A percentile compares a stretch with the other conserved stretches of the same genome.
Evolutionary conservation across 805 yeast species (phyloP).

Genomic region (Cyberlindnera galapagoensis): DNA sequence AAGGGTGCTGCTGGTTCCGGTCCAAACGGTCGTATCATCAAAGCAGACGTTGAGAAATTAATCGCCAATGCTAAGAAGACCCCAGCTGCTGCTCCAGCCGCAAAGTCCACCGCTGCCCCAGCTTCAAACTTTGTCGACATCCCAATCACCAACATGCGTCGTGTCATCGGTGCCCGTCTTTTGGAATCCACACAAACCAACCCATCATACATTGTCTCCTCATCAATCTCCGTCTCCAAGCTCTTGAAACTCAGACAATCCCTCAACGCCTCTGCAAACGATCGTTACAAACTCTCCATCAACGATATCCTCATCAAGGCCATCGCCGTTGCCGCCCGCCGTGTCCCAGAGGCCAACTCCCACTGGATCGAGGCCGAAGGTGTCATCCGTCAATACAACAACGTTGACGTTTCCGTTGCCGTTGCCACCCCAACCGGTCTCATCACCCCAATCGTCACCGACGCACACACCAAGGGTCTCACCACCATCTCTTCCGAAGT

Average conservation of each 20-base stretch:
- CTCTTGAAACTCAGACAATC: conserved; percentile 87
- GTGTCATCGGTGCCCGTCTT: conserved; percentile 85
- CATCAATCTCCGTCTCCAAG: conserved; percentile 81
- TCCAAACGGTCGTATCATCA: conserved; percentile 90
- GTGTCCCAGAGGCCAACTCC: conserved; percentile 92
- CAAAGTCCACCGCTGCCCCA: conserved; percentile 30
- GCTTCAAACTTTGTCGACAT: conserved; percentile 67
- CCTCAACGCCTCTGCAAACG: conserved; percentile 78
- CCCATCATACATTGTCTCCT: conserved; percentile 90
- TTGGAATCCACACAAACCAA: conserved; percentile 77
- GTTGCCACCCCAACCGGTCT: conserved; percentile 98
- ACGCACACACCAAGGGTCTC: conserved; percentile 85
- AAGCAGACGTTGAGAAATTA: conserved; percentile 79
- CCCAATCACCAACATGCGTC: conserved; percentile 89
- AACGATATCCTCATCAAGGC: conserved; percentile 95
- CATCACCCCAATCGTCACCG: conserved; percentile 90
- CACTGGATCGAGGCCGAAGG: conserved; percentile 89
- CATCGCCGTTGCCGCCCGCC: conserved; percentile 77
- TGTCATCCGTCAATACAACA: conserved; percentile 84
- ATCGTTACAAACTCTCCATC: conserved; percentile 84
- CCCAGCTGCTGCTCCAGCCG: conserved; percentile 34
- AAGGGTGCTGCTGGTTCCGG: conserved; percentile 87
- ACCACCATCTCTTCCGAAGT: conserved; percentile 72
- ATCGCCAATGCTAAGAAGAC: conserved; percentile 38
- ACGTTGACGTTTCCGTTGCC: conserved; percentile 96